These are phyloP conservation scores for Terana coerulea DNA, from an alignment of 768 basidiomycete species.

Conservation along the genomic window DNA sequence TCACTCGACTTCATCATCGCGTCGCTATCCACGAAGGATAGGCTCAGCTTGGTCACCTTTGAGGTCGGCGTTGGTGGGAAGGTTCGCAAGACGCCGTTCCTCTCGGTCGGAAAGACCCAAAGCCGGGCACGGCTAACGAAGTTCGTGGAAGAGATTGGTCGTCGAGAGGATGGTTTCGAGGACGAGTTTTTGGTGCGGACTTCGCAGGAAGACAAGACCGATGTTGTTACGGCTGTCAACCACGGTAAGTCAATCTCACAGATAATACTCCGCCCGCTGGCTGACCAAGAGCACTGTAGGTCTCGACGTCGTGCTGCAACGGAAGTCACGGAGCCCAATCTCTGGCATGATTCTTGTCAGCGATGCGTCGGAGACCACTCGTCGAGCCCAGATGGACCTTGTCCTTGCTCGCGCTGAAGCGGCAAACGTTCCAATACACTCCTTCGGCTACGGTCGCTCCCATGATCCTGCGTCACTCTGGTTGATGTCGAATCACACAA, in stretches of 20 bases:
- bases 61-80: conserved; percentile 80
- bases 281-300: conserved; percentile 38
- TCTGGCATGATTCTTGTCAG: conserved; percentile 92
- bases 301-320: conserved; percentile 90
- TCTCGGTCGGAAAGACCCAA: conserved; percentile 63
- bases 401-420: conserved; percentile 96
- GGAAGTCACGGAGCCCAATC: conserved; percentile 86
- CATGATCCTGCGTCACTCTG: conserved; percentile 98
- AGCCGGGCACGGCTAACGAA: conserved; percentile 67
- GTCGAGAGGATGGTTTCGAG: conserved; percentile 37
- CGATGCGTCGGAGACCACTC: conserved; percentile 88
- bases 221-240: conserved; percentile 98
- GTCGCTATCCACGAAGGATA: conserved; percentile 71
- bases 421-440: conserved; percentile 94
- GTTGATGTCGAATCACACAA: conserved; percentile 98
- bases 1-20: conserved; percentile 85
- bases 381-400: conserved; percentile 96
- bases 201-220: conserved; percentile 89
- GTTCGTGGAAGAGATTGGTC: conserved; percentile 72
- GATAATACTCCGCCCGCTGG: neutral
- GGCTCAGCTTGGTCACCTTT: conserved; percentile 88
- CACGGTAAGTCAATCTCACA: conserved; percentile 50
- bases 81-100: conserved; percentile 92
- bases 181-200: conserved; percentile 66
- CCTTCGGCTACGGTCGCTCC: conserved; percentile 93